These are phyloP conservation scores for Microdochium nivale DNA, from an alignment of 2,329 filamentous ascomycete genomes.

Conservation along the genomic window DNA sequence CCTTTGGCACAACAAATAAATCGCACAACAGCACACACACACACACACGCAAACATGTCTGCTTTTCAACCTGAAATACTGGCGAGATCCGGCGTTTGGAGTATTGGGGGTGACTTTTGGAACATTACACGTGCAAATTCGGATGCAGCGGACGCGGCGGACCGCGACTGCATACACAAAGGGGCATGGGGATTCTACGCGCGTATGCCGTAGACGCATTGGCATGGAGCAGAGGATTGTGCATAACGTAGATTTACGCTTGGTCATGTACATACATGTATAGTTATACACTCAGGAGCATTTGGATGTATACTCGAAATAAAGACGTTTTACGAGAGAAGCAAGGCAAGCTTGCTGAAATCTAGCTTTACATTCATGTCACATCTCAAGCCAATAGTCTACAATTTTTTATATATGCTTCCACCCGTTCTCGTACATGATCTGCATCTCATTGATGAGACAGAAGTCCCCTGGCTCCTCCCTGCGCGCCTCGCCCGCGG, in stretches of 20 bases:
- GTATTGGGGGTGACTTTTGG: neutral
- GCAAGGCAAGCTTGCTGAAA: neutral
- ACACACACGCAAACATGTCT: too few relatives aligned
- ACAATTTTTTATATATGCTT: constrained; percentile 42
- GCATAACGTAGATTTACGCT: too few relatives aligned
- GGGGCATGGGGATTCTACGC: neutral
- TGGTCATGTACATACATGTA: neutral
- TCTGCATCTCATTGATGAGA: constrained; percentile 52
- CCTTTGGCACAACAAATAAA: constrained; percentile 70
- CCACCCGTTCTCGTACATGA: constrained; percentile 50
- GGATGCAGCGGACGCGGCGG: too few relatives aligned
- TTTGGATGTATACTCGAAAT: neutral
- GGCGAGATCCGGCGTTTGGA: too few relatives aligned
- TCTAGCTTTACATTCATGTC: neutral
- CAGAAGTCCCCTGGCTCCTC: constrained; percentile 38
- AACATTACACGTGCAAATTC: neutral
- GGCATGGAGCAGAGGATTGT: neutral
- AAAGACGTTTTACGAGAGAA: neutral
- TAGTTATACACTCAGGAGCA: neutral
- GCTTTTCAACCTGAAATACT: too few relatives aligned
- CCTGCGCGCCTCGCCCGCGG: constrained; percentile 17
- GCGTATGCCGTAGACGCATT: neutral
- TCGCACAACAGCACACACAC: neutral
- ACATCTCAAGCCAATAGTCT: neutral
- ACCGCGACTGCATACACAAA: neutral